Percentiles rank a stretch among this genome's conserved stretches.
These are phyloP conservation scores for Crepidotus sp. DNA, from an alignment of 1,284 basidiomycete species.

Conservation along the genomic window DNA sequence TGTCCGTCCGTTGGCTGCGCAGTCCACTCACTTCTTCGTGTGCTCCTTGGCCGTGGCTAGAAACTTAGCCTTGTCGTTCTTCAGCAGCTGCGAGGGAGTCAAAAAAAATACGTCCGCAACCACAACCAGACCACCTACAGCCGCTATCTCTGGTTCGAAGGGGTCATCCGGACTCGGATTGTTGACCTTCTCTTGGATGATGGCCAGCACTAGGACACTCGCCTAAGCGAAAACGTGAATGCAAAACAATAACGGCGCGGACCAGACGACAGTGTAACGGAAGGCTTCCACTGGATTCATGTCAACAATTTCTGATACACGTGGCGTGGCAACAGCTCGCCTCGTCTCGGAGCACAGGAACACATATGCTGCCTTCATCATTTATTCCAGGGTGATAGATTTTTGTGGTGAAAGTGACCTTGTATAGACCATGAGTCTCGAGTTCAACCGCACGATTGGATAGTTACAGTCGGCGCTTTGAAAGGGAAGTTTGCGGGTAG, in stretches of 20 bases:
- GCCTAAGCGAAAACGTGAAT: conserved; percentile 1
- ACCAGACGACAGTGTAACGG: conserved; percentile 71
- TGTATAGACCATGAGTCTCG: conserved; percentile 7
- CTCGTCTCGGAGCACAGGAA: conserved; percentile 75
- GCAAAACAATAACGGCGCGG: conserved; percentile 18
- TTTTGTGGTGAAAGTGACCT: conserved; percentile 84
- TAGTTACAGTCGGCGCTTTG: conserved; percentile 70
- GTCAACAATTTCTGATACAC: not conserved
- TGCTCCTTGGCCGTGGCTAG: conserved; percentile 66
- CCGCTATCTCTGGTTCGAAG: conserved; percentile 77
- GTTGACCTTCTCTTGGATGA: conserved; percentile 80
- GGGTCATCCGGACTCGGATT: conserved; percentile 87
- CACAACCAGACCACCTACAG: conserved; percentile 35
- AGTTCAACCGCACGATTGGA: conserved; percentile 9
- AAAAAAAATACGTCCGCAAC: not conserved
- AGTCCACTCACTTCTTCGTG: conserved; percentile 63
- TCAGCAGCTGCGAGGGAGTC: conserved; percentile 51
- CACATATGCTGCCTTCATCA: conserved; percentile 79
- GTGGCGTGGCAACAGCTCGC: conserved; percentile 35
- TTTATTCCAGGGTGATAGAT: conserved; percentile 93
- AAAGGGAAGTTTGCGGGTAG: conserved; percentile 65
- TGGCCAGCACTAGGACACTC: conserved; percentile 51
- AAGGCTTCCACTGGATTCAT: conserved; percentile 77
- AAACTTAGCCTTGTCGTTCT: conserved; percentile 66
- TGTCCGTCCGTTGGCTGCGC: not conserved